phyloP scores from a whole-genome alignment of 352 stramenopile genomes.

The Pythium chondricola region DNA sequence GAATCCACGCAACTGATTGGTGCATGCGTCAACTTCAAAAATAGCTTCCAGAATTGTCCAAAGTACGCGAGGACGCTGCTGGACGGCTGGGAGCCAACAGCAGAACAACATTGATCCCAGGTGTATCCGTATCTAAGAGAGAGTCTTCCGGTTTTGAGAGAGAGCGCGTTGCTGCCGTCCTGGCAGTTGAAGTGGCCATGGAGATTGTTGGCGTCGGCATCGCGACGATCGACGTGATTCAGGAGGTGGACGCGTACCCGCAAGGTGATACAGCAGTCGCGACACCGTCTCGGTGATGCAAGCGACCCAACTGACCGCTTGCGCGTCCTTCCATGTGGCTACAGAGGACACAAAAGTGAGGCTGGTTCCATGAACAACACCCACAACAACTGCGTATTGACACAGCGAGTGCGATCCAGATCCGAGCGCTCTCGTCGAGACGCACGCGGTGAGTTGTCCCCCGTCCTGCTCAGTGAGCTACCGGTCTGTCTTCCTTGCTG shows the following conservation, averaged over 20 bases:
- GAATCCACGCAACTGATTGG: constrained; percentile 22
- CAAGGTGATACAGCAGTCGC: constrained; percentile 25
- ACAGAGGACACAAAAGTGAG: background rate
- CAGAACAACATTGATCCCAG: no score
- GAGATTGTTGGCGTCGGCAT: constrained; percentile 57
- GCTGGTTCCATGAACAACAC: background rate
- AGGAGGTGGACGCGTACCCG: constrained; percentile 52
- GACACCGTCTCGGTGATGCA: background rate
- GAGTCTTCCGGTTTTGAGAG: background rate
- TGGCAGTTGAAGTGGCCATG: background rate
- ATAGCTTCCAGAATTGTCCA: constrained; percentile 17
- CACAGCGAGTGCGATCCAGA: constrained; percentile 24
- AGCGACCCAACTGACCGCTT: no score
- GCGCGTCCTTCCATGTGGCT: no score
- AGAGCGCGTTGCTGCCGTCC: no score
- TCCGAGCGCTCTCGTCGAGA: constrained; percentile 34
- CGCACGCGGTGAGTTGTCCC: constrained; percentile 33
- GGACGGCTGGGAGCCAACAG: no score
- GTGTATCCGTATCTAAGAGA: background rate
- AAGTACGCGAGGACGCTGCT: constrained; percentile 1
- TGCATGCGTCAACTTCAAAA: constrained; percentile 11
- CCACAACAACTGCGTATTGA: background rate
- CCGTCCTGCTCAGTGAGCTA: background rate
- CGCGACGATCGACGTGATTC: constrained; percentile 61
- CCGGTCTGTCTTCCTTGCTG: background rate